A percentile compares a stretch with the other conserved stretches of the same genome.
These are phyloP conservation scores for Cynara cardunculus DNA, from an alignment of 129 eudicot genomes.

Conservation along the genomic window DNA sequence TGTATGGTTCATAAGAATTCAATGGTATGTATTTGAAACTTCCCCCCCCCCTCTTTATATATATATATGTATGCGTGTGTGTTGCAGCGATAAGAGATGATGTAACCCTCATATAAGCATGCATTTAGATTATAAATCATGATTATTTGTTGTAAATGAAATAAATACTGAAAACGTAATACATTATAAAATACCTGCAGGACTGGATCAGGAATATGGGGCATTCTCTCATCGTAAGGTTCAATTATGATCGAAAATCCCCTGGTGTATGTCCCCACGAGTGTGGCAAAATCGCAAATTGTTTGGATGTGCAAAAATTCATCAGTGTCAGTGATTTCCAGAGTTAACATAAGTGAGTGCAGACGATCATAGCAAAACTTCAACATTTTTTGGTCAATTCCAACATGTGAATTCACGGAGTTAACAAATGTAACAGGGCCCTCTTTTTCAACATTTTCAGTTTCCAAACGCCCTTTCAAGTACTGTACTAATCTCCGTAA, in stretches of 20 bases:
- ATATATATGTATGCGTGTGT: too few relatives aligned
- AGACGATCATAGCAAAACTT: constrained; percentile 91
- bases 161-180: constrained; percentile 5
- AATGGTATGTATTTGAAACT: too few relatives aligned
- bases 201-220: constrained; percentile 97
- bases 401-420: constrained; percentile 70
- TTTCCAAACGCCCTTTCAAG: constrained; percentile 69
- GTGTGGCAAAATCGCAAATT: constrained; percentile 93
- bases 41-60: too few relatives aligned
- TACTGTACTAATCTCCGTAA: constrained; percentile 92
- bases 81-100: not conserved
- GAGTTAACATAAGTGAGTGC: constrained; percentile 82
- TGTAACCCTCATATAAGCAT: constrained; percentile 4
- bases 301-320: constrained; percentile 90
- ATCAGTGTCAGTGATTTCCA: constrained; percentile 93
- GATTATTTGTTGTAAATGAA: not conserved
- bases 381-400: constrained; percentile 91
- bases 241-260: constrained; percentile 97
- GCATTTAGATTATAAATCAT: not conserved
- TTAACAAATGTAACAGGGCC: constrained; percentile 92
- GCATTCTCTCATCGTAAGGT: constrained; percentile 98
- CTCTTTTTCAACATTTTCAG: constrained; percentile 91
- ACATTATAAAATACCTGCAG: constrained; percentile 58
- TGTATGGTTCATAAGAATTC: too few relatives aligned
- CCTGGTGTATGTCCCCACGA: constrained; percentile 87